A percentile compares a stretch with the other conserved stretches of the same genome.
Conservation (phyloP, 2,329 filamentous ascomycete species). For the Xylariales sp. region DNA sequence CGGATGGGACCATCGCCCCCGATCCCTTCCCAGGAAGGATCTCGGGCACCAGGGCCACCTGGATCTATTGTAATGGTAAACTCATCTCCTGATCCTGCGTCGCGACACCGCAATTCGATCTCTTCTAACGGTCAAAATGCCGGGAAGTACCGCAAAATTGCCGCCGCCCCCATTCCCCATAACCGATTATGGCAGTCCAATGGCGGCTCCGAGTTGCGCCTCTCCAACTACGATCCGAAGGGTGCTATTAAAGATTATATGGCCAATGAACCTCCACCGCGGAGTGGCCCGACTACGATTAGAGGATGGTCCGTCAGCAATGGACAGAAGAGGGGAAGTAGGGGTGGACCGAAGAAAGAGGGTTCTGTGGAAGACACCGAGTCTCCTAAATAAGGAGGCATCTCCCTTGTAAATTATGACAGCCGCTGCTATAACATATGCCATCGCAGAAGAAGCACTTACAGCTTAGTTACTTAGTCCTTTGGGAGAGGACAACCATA, state of each 20-base stretch:
- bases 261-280: conserved; percentile 50
- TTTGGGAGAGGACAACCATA: too few species aligned
- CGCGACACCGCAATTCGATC: background rate
- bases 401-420: too few species aligned
- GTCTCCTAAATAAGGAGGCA: conserved; percentile 10
- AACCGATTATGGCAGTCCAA: conserved; percentile 44
- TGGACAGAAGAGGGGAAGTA: conserved; percentile 20
- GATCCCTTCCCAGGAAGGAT: conserved; percentile 17
- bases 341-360: conserved; percentile 18
- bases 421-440: too few species aligned
- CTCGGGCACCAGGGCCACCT: conserved; percentile 3
- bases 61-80: background rate
- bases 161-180: conserved; percentile 51
- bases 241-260: conserved; percentile 56
- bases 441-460: too few species aligned
- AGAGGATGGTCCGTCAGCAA: conserved; percentile 52
- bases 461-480: too few species aligned
- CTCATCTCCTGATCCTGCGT: background rate
- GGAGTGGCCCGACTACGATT: conserved; percentile 51
- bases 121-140: conserved; percentile 17
- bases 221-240: conserved; percentile 50
- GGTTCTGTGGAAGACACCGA: conserved; percentile 10
- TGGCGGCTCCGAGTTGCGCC: conserved; percentile 47
- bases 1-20: conserved; percentile 18
- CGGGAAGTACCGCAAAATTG: conserved; percentile 52